These are phyloP conservation scores for Didymosphaeria variabile DNA, from an alignment of 2,329 filamentous ascomycete genomes.

Conservation along the genomic window DNA sequence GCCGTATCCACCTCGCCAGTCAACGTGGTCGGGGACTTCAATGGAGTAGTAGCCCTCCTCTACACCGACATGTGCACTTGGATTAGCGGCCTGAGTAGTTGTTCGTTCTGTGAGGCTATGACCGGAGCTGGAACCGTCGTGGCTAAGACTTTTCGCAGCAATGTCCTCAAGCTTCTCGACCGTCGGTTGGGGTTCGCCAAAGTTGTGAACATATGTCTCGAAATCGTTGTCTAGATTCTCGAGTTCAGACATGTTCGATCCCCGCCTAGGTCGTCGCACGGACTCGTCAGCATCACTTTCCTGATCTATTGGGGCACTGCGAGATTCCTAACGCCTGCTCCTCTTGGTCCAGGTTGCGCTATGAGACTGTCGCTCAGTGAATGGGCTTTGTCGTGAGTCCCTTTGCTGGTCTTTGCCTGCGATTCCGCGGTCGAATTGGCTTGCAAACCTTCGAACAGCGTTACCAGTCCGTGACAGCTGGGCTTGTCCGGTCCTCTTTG, in stretches of 20 bases:
- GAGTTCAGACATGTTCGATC: constrained; percentile 16
- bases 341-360: neutral
- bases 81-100: constrained; percentile 16
- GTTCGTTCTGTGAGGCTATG: constrained; percentile 23
- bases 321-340: constrained; percentile 21
- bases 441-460: constrained; percentile 33
- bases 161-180: constrained; percentile 19
- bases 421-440: constrained; percentile 7
- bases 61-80: constrained; percentile 22
- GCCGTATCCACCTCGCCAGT: constrained; percentile 41
- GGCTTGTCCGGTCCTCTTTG: constrained; percentile 9
- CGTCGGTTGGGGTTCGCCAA: constrained; percentile 20
- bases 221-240: constrained; percentile 12
- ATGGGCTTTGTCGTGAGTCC: neutral
- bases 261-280: constrained; percentile 14
- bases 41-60: constrained; percentile 26
- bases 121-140: constrained; percentile 34
- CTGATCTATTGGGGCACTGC: constrained; percentile 23
- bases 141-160: constrained; percentile 29
- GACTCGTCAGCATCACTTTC: constrained; percentile 15
- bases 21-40: constrained; percentile 36
- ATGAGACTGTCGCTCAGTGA: neutral
- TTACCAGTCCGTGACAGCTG: constrained; percentile 28
- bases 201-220: constrained; percentile 16
- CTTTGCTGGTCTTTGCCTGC: constrained; percentile 1